phyloP scores from a whole-genome alignment of 78 protist species.

The Speleostelium caveatum region DNA sequence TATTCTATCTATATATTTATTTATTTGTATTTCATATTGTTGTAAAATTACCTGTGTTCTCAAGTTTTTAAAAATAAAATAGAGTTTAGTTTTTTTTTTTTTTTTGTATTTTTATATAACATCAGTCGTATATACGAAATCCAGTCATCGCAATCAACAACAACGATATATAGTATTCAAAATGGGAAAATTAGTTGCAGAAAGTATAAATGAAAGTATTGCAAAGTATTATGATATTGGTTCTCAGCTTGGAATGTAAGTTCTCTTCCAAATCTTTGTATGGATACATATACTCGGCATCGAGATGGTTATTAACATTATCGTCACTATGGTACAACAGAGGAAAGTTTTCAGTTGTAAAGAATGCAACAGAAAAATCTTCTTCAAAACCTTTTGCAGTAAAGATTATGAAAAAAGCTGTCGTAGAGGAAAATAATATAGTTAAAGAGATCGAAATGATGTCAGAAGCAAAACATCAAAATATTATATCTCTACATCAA shows the following conservation, averaged over 20 bases:
- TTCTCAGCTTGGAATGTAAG: conserved; percentile 53
- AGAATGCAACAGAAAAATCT: conserved; percentile 50
- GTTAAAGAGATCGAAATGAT: conserved; percentile 80
- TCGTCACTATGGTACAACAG: conserved; percentile 10
- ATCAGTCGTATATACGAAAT: not conserved
- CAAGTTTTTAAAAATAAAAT: too few species aligned
- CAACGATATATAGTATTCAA: not conserved
- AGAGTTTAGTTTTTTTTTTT: not conserved
- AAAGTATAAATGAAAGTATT: conserved; percentile 19
- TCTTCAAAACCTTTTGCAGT: conserved; percentile 62
- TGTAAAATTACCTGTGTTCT: too few species aligned
- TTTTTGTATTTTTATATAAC: too few species aligned
- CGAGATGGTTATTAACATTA: not conserved
- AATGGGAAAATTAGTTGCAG: conserved; percentile 21
- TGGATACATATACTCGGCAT: not conserved
- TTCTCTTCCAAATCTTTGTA: too few species aligned
- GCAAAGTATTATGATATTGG: conserved; percentile 51
- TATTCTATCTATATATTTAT: conserved; percentile 3
- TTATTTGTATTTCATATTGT: conserved; percentile 7
- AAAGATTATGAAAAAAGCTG: conserved; percentile 65
- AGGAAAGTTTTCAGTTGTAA: conserved; percentile 80
- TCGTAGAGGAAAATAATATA: conserved; percentile 59
- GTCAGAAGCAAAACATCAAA: conserved; percentile 53
- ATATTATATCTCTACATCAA: conserved; percentile 60
- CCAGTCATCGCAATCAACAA: not conserved